A percentile compares a stretch with the other conserved stretches of the same genome.
phyloP scores from a whole-genome alignment of 345 rosid genomes.

The Barbarea vulgaris region DNA sequence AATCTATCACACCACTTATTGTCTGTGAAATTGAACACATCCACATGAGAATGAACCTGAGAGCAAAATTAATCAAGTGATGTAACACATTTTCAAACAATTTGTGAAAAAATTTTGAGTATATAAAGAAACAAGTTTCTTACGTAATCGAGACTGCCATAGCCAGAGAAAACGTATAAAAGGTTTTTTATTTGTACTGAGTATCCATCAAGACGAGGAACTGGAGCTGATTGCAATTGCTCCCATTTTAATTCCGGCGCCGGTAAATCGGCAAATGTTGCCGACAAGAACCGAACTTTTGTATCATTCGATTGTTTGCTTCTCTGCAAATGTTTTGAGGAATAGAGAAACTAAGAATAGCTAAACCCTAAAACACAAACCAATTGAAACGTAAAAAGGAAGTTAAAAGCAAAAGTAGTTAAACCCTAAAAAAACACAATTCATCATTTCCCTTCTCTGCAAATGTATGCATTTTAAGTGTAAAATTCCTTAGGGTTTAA shows the following conservation, averaged over 20 bases:
- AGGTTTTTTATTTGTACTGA: slow-evolving; percentile 70
- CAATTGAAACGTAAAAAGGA: slow-evolving; percentile 1
- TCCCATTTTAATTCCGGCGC: slow-evolving; percentile 82
- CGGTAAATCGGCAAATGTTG: slow-evolving; percentile 74
- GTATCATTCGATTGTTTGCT: slow-evolving; percentile 27
- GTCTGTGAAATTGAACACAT: slow-evolving; percentile 67
- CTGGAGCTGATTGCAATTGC: slow-evolving; percentile 77
- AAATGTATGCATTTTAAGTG: not conserved
- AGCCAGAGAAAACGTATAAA: slow-evolving; percentile 73
- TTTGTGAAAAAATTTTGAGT: not conserved
- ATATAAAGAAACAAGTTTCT: slow-evolving; percentile 5
- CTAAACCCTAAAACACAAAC: slow-evolving; percentile 13
- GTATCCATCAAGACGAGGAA: slow-evolving; percentile 85
- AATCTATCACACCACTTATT: slow-evolving; percentile 67
- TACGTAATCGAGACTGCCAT: slow-evolving; percentile 64
- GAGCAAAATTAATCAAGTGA: slow-evolving; percentile 8
- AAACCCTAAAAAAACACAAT: not conserved
- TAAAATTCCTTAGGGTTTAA: not conserved
- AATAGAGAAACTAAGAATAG: not conserved
- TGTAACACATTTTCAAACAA: not conserved
- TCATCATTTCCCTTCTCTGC: not conserved
- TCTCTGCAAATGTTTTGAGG: slow-evolving; percentile 35
- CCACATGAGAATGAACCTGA: slow-evolving; percentile 88
- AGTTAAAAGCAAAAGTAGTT: not conserved
- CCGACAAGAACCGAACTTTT: slow-evolving; percentile 45